Conservation (phyloP, 768 basidiomycete species). For the Psilocybe sp. region DNA sequence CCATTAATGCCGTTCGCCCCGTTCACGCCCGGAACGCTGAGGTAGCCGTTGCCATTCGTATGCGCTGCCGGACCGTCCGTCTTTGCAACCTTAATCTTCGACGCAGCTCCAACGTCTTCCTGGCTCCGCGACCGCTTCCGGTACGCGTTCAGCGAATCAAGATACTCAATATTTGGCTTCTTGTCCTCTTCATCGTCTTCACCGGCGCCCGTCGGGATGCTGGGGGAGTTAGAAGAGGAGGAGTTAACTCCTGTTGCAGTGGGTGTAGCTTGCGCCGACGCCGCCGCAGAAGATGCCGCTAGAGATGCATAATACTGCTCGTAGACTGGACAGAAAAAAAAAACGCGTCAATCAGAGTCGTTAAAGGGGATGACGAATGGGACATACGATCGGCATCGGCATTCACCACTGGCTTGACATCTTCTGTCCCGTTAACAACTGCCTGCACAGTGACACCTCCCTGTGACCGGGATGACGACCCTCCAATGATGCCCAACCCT, state of each 20-base stretch:
- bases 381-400: constrained; percentile 66
- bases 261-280: constrained; percentile 62
- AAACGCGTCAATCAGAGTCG: not conserved
- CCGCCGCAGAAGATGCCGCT: constrained; percentile 53
- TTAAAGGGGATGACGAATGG: not conserved
- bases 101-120: constrained; percentile 49
- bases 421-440: constrained; percentile 18
- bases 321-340: constrained; percentile 46
- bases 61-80: constrained; percentile 17
- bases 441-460: constrained; percentile 17
- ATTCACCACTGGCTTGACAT: constrained; percentile 44
- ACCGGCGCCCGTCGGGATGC: constrained; percentile 27
- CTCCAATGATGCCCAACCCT: constrained; percentile 60
- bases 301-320: constrained; percentile 83
- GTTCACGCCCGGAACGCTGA: constrained; percentile 14
- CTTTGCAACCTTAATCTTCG: constrained; percentile 44
- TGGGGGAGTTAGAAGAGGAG: constrained; percentile 44
- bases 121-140: constrained; percentile 70
- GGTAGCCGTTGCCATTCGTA: constrained; percentile 19
- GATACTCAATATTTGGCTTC: constrained; percentile 63
- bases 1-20: constrained; percentile 12
- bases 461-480: constrained; percentile 19
- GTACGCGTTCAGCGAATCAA: constrained; percentile 69
- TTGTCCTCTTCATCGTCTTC: constrained; percentile 59
- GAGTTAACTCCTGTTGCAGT: constrained; percentile 42